Conservation (phyloP, 257 asterid genomes). For the Knoxia roxburghii region DNA sequence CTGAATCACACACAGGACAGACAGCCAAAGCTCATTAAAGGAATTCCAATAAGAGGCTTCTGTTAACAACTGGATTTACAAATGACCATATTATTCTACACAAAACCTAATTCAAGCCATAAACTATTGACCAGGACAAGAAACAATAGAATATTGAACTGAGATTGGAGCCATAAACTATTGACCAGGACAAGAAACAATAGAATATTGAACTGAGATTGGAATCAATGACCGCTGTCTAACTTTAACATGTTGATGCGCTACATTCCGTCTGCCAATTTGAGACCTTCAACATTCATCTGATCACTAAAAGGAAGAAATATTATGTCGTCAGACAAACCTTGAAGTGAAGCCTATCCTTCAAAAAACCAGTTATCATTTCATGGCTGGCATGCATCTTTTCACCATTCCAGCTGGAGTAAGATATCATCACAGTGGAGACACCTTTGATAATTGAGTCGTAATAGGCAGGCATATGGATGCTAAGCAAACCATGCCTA, state of each 20-base stretch:
- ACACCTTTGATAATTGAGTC: slow-evolving; percentile 76
- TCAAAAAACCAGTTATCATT: slow-evolving; percentile 68
- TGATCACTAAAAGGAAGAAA: background rate
- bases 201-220: no score
- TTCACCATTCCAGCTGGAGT: slow-evolving; percentile 83
- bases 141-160: no score
- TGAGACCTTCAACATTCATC: background rate
- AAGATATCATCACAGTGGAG: slow-evolving; percentile 75
- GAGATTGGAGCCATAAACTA: no score
- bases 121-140: background rate
- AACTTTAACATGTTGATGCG: background rate
- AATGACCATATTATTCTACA: background rate
- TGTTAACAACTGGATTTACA: background rate
- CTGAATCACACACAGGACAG: background rate
- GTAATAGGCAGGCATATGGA: slow-evolving; percentile 88
- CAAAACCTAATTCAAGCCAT: background rate
- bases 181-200: no score
- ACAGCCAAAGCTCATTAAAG: background rate
- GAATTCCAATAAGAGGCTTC: background rate
- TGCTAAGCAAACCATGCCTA: slow-evolving; percentile 64
- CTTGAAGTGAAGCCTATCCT: slow-evolving; percentile 76
- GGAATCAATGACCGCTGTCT: background rate
- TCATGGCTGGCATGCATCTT: slow-evolving; percentile 83
- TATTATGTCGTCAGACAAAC: slow-evolving; percentile 21
- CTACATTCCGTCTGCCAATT: background rate